Conservation (phyloP, 1,284 basidiomycete genomes). For the Baeospora myosura region DNA sequence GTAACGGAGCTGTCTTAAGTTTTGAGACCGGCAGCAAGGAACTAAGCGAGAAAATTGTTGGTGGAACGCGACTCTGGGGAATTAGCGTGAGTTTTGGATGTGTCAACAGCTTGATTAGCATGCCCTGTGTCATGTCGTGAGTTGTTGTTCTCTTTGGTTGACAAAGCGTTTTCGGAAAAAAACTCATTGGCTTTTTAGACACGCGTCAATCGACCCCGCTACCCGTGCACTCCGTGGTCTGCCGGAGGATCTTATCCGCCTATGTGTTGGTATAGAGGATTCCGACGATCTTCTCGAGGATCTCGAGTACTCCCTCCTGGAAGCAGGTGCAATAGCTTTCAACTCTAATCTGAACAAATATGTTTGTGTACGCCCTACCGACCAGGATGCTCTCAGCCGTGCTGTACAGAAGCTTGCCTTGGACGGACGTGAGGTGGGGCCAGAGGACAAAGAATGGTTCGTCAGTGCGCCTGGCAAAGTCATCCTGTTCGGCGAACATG, state of each 20-base stretch:
- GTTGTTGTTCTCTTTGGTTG: constrained; percentile 27
- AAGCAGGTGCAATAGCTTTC: constrained; percentile 81
- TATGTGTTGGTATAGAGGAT: constrained; percentile 99
- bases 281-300: constrained; percentile 90
- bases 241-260: constrained; percentile 94
- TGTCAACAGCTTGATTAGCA: constrained; percentile 96
- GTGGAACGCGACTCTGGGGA: constrained; percentile 89
- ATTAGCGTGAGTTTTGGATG: constrained; percentile 98
- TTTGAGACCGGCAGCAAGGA: constrained; percentile 92
- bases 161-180: constrained; percentile 12
- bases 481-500: constrained; percentile 98
- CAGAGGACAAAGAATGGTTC: constrained; percentile 57
- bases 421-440: constrained; percentile 22
- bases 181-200: constrained; percentile 43
- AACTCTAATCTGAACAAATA: constrained; percentile 45
- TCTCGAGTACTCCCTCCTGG: constrained; percentile 85
- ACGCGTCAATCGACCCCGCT: constrained; percentile 95
- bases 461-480: constrained; percentile 97
- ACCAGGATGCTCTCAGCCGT: constrained; percentile 40
- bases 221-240: constrained; percentile 89
- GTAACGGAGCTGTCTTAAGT: constrained; percentile 90
- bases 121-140: constrained; percentile 99
- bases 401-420: constrained; percentile 63
- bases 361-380: constrained; percentile 33
- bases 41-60: constrained; percentile 89